Base-by-base conservation (phyloP, 1,139 yeast genomes). In the Kodamaea sp. region DNA sequence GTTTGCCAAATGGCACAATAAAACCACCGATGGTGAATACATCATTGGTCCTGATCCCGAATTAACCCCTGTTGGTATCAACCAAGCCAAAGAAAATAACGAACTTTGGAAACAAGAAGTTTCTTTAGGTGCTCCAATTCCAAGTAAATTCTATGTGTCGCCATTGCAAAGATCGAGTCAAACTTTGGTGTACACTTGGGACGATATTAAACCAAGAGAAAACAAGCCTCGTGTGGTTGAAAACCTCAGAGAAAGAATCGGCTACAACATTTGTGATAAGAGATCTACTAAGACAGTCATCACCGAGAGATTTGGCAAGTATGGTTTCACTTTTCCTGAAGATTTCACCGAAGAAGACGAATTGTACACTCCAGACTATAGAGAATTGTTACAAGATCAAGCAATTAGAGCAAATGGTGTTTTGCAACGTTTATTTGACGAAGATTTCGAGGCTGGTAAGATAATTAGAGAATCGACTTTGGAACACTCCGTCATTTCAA, bases 41-140 rank as follows among this genome's bases (percentile, higher is more conserved):
- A 64, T 60, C 2, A 69, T 73, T 69, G 78, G 67, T 2, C 77
- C 77, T 0, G 77, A 71, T 48, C 70, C 77, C 6, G 63, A 61
- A 32, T 64, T 71, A 46, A 70, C 75, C 10, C 61, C 54, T 2
- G 54, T 63, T 40, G 75, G 76, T 1, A 41, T 54, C 22, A 46
- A 46, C 10, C 75, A 70, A 46, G 76, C 75, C 11, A 52, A 52
- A 36, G 55, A 52, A 29, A 56, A 56, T 40, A 41, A 49, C 39
- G 40, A 31, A n/a, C 52, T 50, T 10, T 57, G 60, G 61, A 40
- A 43, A 30, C 36, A 40, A 15, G 55, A 54, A 33, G 37, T 55
- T 3, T 46, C 37, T 10, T 38, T 44, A 23, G 58, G 58, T 2
- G 52, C 53, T 5, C 58, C 58, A 1, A 29, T 56, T 10, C 62